phyloP scores from a whole-genome alignment of 495 filamentous ascomycete genomes.

The Jackrogersella minutella region DNA sequence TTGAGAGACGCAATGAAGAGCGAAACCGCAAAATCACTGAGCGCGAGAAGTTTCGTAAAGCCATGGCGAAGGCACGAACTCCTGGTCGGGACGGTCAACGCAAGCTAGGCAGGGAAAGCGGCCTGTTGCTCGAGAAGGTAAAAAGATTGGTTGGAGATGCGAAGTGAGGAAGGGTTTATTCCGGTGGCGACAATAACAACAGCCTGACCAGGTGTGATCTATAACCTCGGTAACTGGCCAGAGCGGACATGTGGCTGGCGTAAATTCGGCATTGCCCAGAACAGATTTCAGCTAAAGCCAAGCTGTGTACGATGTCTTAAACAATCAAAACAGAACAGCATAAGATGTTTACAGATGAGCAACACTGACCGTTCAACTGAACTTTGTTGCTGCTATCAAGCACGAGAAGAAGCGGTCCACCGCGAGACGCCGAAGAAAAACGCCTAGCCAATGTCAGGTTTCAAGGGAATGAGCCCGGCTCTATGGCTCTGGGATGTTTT shows the following conservation, averaged over 20 bases:
- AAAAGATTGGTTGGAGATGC: constrained; percentile 69
- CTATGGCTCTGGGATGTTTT: not conserved
- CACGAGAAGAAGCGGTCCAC: not conserved
- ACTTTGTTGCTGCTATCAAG: not conserved
- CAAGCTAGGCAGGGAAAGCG: constrained; percentile 85
- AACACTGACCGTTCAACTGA: not conserved
- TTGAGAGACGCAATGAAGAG: constrained; percentile 63
- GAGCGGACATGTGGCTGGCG: not conserved
- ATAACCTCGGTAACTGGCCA: not conserved
- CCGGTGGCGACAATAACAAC: not conserved
- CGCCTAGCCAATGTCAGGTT: not conserved
- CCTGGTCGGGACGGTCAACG: constrained; percentile 80
- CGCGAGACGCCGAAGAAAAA: not conserved
- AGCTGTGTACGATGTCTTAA: not conserved
- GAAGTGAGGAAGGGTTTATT: not conserved
- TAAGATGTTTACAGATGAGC: not conserved
- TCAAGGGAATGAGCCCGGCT: not conserved
- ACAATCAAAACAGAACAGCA: not conserved
- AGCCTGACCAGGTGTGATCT: not conserved
- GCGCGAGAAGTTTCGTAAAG: constrained; percentile 68
- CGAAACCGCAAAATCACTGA: constrained; percentile 64
- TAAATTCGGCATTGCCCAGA: not conserved
- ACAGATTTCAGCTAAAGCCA: not conserved
- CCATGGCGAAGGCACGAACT: constrained; percentile 77
- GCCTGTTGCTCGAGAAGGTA: constrained; percentile 81